These are phyloP conservation scores for Rhizophlyctis rosea DNA, from an alignment of 192 early-diverging fungal genomes.

Conservation along the genomic window DNA sequence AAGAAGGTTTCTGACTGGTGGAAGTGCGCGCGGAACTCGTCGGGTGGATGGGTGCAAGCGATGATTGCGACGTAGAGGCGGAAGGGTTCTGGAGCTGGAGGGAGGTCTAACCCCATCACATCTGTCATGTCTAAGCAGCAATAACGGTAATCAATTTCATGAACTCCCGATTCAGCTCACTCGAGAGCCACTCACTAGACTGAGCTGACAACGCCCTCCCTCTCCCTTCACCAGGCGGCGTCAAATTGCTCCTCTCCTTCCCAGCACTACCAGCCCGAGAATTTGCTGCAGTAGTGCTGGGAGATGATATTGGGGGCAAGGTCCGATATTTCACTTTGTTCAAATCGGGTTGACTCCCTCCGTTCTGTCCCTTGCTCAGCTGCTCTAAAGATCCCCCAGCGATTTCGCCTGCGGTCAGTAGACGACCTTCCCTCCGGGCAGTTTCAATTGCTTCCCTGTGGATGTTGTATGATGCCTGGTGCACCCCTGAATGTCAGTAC, in stretches of 20 bases:
- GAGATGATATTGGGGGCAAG: constrained; percentile 33
- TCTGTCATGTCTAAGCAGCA: no score
- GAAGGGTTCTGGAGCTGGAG: constrained; percentile 26
- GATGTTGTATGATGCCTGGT: constrained; percentile 23
- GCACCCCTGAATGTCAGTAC: background rate
- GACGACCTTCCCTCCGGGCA: constrained; percentile 34
- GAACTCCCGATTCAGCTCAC: no score
- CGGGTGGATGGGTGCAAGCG: constrained; percentile 20
- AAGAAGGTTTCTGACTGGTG: constrained; percentile 29
- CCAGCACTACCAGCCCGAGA: no score
- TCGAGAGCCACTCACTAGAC: no score
- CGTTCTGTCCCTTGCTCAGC: background rate
- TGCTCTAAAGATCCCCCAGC: no score
- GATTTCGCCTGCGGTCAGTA: constrained; percentile 10
- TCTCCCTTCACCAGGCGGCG: no score
- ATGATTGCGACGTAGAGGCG: constrained; percentile 32
- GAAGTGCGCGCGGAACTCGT: constrained; percentile 31
- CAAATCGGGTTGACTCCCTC: constrained; percentile 21
- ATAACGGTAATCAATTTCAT: no score
- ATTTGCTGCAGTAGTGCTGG: constrained; percentile 13
- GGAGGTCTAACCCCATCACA: no score
- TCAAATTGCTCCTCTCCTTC: background rate
- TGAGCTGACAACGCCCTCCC: no score
- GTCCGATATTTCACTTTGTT: constrained; percentile 31
- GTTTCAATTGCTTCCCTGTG: constrained; percentile 22